A percentile compares a stretch with the other conserved stretches of the same genome.
These are phyloP conservation scores for Sordariomycetes sp. DNA, from an alignment of 2,329 filamentous ascomycete species.

Conservation along the genomic window DNA sequence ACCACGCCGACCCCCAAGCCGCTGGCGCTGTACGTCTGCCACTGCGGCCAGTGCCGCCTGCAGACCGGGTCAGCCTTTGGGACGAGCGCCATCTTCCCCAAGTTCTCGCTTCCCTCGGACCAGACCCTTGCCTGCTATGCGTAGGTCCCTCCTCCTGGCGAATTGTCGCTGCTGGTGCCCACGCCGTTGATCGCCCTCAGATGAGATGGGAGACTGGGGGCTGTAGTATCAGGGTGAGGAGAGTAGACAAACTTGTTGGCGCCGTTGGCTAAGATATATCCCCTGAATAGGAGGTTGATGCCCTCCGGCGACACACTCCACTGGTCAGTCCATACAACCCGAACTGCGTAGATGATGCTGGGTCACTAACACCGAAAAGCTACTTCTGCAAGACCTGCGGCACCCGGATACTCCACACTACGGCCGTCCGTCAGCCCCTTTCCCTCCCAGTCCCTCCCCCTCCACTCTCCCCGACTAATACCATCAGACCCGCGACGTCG, in stretches of 20 bases:
- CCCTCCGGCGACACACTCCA: slow-evolving; percentile 44
- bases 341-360: neutral
- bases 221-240: no score
- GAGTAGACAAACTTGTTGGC: neutral
- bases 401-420: slow-evolving; percentile 52
- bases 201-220: neutral
- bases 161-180: neutral
- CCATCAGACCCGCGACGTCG: slow-evolving; percentile 41
- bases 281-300: slow-evolving; percentile 37
- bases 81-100: slow-evolving; percentile 58
- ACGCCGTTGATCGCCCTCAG: neutral
- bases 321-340: slow-evolving; percentile 30
- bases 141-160: slow-evolving; percentile 23
- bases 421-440: slow-evolving; percentile 30
- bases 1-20: slow-evolving; percentile 49
- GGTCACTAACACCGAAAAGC: slow-evolving; percentile 18
- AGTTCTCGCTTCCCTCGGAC: slow-evolving; percentile 44
- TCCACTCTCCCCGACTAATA: slow-evolving; percentile 6
- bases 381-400: slow-evolving; percentile 60
- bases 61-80: slow-evolving; percentile 59
- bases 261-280: neutral
- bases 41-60: slow-evolving; percentile 55
- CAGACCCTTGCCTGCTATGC: slow-evolving; percentile 42
- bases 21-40: slow-evolving; percentile 59
- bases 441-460: neutral